Evolutionary conservation across 2,329 filamentous ascomycete species (phyloP), one percentile per base, ranked within the genome.

Genomic region (Microdochium nivale): DNA sequence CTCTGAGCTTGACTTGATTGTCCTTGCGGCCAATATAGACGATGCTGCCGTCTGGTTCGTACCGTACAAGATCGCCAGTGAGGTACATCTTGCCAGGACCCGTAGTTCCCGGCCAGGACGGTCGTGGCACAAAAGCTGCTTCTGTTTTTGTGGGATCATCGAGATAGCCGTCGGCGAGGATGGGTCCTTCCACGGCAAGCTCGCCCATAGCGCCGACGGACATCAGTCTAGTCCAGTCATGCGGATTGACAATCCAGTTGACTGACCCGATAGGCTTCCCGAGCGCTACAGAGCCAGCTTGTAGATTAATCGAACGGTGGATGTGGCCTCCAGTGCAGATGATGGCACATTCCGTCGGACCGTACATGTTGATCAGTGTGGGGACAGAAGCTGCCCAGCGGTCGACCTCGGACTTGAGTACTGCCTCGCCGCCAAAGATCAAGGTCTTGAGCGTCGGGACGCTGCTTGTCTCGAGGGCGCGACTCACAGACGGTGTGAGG

Each of bases 111-210:
- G 64, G 53, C 70, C 70, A 74, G 1, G 53, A 50, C 24, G 67
- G 71, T 49, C 69, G 61, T 23, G 64, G 60, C 43, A 76, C 68
- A 47, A 76, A 77, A 1, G 64, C 63, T 32, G 66, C 68, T 23
- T 61, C 60, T 0, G 73, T 76, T 52, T 72, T 73, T 43, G 64
- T 58, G 1, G 62, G 60, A 27, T 74, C 68, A 51, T 74, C 72
- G 32, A 74, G 58, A 52, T 77, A 77, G 47, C 72, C 71, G 48
- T 68, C 61, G 40, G 68, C 71, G 32, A 77, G 65, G 10, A 66
- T 65, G 8, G 71, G 71, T 3, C 66, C 65, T 37, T 57, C 60
- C 55, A 67, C 43, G 19, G 54, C 37, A 21, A 60, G 53, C 49
- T 61, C 59, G 13, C 59, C 59, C 1, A 52, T 51, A 8, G 53